A percentile compares a stretch with the other conserved stretches of the same genome.
Conservation (phyloP, 805 yeast species). For the Yarrowia sp. region DNA sequence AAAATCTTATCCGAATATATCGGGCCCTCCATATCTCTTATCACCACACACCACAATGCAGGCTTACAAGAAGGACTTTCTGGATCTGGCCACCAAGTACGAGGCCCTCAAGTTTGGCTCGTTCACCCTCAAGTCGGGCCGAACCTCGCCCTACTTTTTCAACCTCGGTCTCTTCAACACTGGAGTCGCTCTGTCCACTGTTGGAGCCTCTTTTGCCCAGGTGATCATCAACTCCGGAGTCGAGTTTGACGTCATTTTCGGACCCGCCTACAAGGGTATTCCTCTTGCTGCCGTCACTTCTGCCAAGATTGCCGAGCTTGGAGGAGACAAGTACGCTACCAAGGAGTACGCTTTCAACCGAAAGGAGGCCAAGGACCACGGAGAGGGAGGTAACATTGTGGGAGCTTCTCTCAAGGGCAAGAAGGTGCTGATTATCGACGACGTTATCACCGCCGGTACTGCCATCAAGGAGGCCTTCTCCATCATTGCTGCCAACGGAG, state of each 20-base stretch:
- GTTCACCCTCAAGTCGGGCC: slow-evolving; percentile 88
- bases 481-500: slow-evolving; percentile 67
- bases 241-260: slow-evolving; percentile 87
- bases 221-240: slow-evolving; percentile 79
- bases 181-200: slow-evolving; percentile 70
- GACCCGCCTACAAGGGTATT: slow-evolving; percentile 98
- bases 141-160: slow-evolving; percentile 94
- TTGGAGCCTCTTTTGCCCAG: slow-evolving; percentile 86
- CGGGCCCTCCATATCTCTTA: not conserved
- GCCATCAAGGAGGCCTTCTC: slow-evolving; percentile 93
- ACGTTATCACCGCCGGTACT: slow-evolving; percentile 98
- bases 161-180: slow-evolving; percentile 87
- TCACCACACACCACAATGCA: slow-evolving; percentile 38
- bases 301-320: slow-evolving; percentile 87
- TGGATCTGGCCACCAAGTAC: slow-evolving; percentile 77
- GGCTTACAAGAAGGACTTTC: slow-evolving; percentile 60
- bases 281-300: slow-evolving; percentile 92
- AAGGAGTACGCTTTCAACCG: slow-evolving; percentile 92
- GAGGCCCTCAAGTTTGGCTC: slow-evolving; percentile 83
- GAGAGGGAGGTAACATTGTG: slow-evolving; percentile 95
- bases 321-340: slow-evolving; percentile 61
- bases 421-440: slow-evolving; percentile 83
- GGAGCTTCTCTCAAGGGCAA: slow-evolving; percentile 75
- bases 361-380: slow-evolving; percentile 95
- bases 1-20: not conserved